These are phyloP conservation scores for Shiraia sp. DNA, from an alignment of 2,329 filamentous ascomycete species.

Conservation along the genomic window DNA sequence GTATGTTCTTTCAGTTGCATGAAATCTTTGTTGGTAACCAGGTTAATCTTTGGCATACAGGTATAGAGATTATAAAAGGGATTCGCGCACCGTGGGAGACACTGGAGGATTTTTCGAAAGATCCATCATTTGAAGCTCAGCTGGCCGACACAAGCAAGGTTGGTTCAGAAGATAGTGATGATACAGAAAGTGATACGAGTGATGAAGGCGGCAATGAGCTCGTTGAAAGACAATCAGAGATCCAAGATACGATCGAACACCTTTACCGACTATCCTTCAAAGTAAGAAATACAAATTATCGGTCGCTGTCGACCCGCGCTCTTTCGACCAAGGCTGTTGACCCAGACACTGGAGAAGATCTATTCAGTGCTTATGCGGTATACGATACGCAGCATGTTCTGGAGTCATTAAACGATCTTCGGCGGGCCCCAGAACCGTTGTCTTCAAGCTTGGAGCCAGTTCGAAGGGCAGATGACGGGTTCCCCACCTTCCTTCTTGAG, in stretches of 20 bases:
- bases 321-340: neutral
- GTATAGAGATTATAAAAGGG: neutral
- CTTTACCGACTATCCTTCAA: slow-evolving; percentile 8
- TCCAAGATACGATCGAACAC: neutral
- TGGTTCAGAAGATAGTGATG: neutral
- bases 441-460: neutral
- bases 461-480: neutral
- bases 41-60: neutral
- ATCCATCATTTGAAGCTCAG: neutral
- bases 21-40: neutral
- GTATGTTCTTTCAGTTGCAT: slow-evolving; percentile 1
- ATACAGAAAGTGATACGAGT: slow-evolving; percentile 1
- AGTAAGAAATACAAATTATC: slow-evolving; percentile 1
- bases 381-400: slow-evolving; percentile 3
- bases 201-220: slow-evolving; percentile 1
- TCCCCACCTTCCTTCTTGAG: slow-evolving; percentile 1
- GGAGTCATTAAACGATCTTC: slow-evolving; percentile 2
- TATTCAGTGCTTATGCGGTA: slow-evolving; percentile 2
- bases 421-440: neutral
- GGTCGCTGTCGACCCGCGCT: slow-evolving; percentile 1
- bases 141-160: neutral
- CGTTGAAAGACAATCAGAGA: neutral
- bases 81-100: neutral
- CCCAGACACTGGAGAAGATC: slow-evolving; percentile 1
- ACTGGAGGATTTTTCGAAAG: neutral